Evolutionary conservation across 805 yeast species (phyloP), one percentile per base, ranked within the genome.

Genomic region (Starmerella bombicola): DNA sequence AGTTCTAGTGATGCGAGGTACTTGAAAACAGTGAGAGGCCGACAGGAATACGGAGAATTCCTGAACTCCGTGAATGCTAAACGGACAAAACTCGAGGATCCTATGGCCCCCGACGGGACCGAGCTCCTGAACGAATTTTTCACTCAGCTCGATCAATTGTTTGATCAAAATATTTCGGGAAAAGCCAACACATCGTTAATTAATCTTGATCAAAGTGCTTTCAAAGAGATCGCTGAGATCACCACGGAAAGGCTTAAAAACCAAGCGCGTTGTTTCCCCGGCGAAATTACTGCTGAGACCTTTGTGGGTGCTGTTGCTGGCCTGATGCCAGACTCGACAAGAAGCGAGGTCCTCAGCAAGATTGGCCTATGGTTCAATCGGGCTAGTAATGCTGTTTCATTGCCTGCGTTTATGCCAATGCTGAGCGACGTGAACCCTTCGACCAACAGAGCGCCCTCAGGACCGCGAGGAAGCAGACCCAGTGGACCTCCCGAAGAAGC

Each of bases 141-240:
- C 26, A 10, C 18, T 10, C 16, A 21, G 21, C 36, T 45, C n/a
- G 43, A 44, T 21, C 13, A 13, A 3, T 31, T 45, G 4, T 41
- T 31, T 35, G 28, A 13, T 10, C 22, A 30, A 18, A 29, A 40
- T 23, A 43, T 22, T 16, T 24, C 24, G 12, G 15, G 23, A 22
- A 26, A 45, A 15, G 13, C 20, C 4, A 40, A 33, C 24, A 16
- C 45, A 10, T 30, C 19, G n/a, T 22, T 45, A 10, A 22, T 41
- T 18, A 35, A 41, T 9, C 19, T 19, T 8, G 50, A 47, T 21
- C 50, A 41, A 41, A 41, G 29, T 13, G 43, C 41, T 6, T 45
- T 47, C 16, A 16, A 12, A 12, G 22, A 24, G n/a, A 12, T 32
- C 13, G 25, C 32, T 12, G 38, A 30, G 3, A 20, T 35, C 20